A percentile compares a stretch with the other conserved stretches of the same genome.
Evolutionary conservation across 164 flowering plant species (phyloP).

Genomic region (Magnolia kwangsiensis): DNA sequence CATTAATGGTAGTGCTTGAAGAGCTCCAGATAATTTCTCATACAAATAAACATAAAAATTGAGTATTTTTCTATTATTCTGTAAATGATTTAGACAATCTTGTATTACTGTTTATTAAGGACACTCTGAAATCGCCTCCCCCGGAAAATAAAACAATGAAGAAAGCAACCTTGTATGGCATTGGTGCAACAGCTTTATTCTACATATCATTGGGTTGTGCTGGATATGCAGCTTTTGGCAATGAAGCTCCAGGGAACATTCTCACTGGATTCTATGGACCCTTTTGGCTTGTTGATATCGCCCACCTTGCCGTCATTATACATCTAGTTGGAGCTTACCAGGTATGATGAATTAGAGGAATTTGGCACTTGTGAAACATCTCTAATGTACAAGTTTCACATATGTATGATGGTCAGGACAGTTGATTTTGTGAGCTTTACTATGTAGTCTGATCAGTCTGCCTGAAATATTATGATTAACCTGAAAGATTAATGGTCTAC

Average conservation of each 20-base stretch:
- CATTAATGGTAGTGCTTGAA: not conserved
- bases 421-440: not conserved
- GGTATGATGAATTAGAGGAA: not conserved
- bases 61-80: no score
- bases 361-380: not conserved
- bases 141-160: conserved; percentile 19
- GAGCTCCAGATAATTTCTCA: not conserved
- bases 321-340: conserved; percentile 25
- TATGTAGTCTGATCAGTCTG: not conserved
- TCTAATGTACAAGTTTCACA: not conserved
- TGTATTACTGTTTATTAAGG: not conserved
- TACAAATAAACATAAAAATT: not conserved
- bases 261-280: conserved; percentile 26
- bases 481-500: no score
- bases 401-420: not conserved
- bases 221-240: conserved; percentile 27
- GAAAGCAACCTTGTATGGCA: conserved; percentile 14
- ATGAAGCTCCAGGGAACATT: conserved; percentile 22
- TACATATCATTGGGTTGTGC: conserved; percentile 15
- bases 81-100: not conserved
- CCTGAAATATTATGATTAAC: no score
- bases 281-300: conserved; percentile 19
- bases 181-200: conserved; percentile 10
- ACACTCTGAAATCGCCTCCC: conserved; percentile 23
- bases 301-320: conserved; percentile 11